Evolutionary conservation across 805 yeast genomes (phyloP), one percentile per base, ranked within the genome.

Genomic region (Sugiyamaella chiloensis): DNA sequence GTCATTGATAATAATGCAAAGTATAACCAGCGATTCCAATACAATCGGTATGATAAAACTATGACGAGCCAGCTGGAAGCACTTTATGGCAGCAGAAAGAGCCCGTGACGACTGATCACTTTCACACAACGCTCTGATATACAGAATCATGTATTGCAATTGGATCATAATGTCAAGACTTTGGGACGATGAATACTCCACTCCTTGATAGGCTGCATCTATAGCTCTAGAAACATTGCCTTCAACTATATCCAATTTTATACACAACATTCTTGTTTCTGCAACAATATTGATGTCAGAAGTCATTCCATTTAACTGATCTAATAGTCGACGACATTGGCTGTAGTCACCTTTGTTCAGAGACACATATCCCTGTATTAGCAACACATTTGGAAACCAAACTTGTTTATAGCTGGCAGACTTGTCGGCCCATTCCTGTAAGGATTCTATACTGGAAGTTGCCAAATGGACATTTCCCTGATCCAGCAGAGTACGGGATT

Each of bases 141-240:
- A 75, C 43, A 80, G 56, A 8, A 80, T 55, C 40, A 34, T 34
- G 72, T 76, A 47, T 75, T 69, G 70, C 19, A 79, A 62, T 30
- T 68, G 67, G 70, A 78, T 73, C 42, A 65, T 68, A 26, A 69
- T 65, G 53, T 76, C 87, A 83, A 80, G 24, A 73, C 65, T 2
- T 75, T 61, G 1, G 77, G 68, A 2, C 67, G 60, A 39, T 76
- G 53, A 46, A 12, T 30, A 72, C 77, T 47, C 80, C 71, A 32
- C 73, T 68, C 32, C 74, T 71, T 30, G 75, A 66, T 52, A 79
- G 74, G 24, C 71, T 62, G 3, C 70, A 29, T 52, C 54, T 47
- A 40, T 35, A 12, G 56, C 57, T 2, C 29, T 14, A 24, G 49
- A 16, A 3, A 21, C 19, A 31, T 24, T 34, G 50, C 51, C 45